Evolutionary conservation across 495 filamentous ascomycete species (phyloP).

Genomic region (Cercophora sp.): DNA sequence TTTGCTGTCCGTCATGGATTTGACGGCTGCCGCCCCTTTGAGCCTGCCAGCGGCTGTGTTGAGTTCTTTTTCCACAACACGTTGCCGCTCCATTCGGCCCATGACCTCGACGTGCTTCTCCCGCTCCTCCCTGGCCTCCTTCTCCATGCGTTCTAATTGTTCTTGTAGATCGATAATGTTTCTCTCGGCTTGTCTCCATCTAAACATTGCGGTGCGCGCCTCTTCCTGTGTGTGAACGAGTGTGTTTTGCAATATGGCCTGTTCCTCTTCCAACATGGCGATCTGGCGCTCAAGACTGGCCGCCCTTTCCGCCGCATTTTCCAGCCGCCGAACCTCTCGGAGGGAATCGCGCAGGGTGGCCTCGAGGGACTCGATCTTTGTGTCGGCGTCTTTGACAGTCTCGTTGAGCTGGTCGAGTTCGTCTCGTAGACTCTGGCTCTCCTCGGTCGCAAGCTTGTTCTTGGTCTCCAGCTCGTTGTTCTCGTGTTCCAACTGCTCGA

Average conservation of each 20-base stretch:
- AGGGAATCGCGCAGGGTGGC: slow-evolving; percentile 69
- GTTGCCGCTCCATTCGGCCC: slow-evolving; percentile 71
- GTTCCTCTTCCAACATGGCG: slow-evolving; percentile 71
- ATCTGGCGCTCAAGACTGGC: slow-evolving; percentile 76
- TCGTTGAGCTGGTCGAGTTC: slow-evolving; percentile 79
- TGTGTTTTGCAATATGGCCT: slow-evolving; percentile 62
- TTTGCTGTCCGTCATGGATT: slow-evolving; percentile 52
- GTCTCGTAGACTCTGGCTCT: slow-evolving; percentile 72
- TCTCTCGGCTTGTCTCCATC: slow-evolving; percentile 79
- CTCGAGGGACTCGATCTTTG: slow-evolving; percentile 65
- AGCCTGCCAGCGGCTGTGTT: slow-evolving; percentile 70
- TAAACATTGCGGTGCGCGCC: slow-evolving; percentile 67
- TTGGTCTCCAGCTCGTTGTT: slow-evolving; percentile 67
- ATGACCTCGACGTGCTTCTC: slow-evolving; percentile 78
- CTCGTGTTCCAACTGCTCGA: slow-evolving; percentile 73
- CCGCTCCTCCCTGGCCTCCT: slow-evolving; percentile 76
- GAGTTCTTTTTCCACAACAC: slow-evolving; percentile 71
- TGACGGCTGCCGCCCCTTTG: slow-evolving; percentile 71
- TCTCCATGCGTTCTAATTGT: slow-evolving; percentile 84
- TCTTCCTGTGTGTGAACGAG: slow-evolving; percentile 63
- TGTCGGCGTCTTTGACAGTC: slow-evolving; percentile 69
- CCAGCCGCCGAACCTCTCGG: slow-evolving; percentile 68
- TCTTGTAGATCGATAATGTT: slow-evolving; percentile 70
- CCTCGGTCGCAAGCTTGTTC: slow-evolving; percentile 70
- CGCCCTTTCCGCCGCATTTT: slow-evolving; percentile 66